Evolutionary conservation across 768 basidiomycete species (phyloP), one percentile per base, ranked within the genome.

Genomic region (Tricholomella constricta): DNA sequence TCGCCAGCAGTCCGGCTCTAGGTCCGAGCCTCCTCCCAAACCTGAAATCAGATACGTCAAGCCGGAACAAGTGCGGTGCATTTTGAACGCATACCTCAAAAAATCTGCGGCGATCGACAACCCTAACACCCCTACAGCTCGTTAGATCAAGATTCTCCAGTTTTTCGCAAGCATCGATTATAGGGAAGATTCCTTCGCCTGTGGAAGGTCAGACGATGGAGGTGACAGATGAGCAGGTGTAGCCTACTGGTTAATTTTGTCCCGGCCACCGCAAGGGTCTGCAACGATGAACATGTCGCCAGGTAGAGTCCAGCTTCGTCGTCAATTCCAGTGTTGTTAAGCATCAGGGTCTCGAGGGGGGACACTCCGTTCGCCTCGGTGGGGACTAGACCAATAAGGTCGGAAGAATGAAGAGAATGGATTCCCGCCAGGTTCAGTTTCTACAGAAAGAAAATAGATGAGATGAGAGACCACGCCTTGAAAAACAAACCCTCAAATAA

Each of bases 311-410:
- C 74, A 5, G 81, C 79, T 2, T 73, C 72, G 51, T 89, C 86
- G 45, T 83, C 84, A 15, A 89, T 73, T 2, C 74, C 68, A 0
- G 86, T 88, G 55, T 83, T 81, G 60, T 81, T 86, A 31, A 89
- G 67, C 12, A 74, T 68, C 5, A 89, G 73, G 3, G 69, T 72
- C 49, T 78, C 72, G 6, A 89, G 62, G 11, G 60, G 65, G 2
- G 83, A 71, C 5, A 59, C 57, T 12, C 64, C 69, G 3, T 66
- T 65, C 14, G 47, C 45, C n/a, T 64, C 65, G 11, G 62, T 64
- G 1, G 74, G 62, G n/a, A 78, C 46, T 8, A 89, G 67, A 1
- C 81, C 80, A 11, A 66, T 72, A 9, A 89, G 67, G 60, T 84
- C 77, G 4, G 59, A 62, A 1, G 86, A 84, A 25, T 71, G 74